Base-by-base conservation (phyloP, 306 rosid genomes). In the Lathyrus aphaca region DNA sequence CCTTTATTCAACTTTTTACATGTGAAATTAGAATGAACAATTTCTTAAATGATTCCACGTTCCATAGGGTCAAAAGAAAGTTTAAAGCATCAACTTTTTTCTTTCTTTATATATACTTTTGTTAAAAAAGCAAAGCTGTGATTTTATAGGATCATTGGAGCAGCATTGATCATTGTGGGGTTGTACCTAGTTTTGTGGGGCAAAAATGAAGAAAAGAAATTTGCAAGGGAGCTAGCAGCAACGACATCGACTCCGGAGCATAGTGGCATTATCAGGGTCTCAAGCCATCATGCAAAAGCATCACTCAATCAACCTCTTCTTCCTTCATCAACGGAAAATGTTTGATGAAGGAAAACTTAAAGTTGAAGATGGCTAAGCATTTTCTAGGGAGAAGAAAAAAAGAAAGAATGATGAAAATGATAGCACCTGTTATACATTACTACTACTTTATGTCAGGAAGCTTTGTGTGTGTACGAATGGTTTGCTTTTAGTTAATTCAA, bases 131-230 rank as follows among this genome's bases (percentile, higher is more conserved):
- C 38, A 39, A 48, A 66, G 82, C 61, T 73, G 45, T 57, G 66
- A 15, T 75, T 78, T 59, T 79, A 48, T 79, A 94, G 99, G 89
- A 91, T 94, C 45, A 88, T 94, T 49, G 99, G 99, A 69, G 99
- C 99, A 57, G 82, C 77, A 50, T 64, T 91, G 86, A 94, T 94
- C 75, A 80, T 94, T 29, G 68, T 69, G 63, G 99, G 99, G 61
- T 78, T 94, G 23, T 94, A 94, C 83, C 66, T 87, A 9, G 99
- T 94, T 29, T 61, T 94, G 80, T 94, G 97, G 97, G 99, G 99
- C 4, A 94, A 91, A 85, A 88, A 16, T 14, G 88, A 88, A 81
- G 99, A 94, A 64, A 87, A 46, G 75, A 94, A 88, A 73, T 80
- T 88, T 67, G 96, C 95, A 43, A 81, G 23, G 79, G 88, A 84